Base-by-base conservation (phyloP, 2,329 filamentous ascomycete species). In the Thermothelomyces thermophilus region DNA sequence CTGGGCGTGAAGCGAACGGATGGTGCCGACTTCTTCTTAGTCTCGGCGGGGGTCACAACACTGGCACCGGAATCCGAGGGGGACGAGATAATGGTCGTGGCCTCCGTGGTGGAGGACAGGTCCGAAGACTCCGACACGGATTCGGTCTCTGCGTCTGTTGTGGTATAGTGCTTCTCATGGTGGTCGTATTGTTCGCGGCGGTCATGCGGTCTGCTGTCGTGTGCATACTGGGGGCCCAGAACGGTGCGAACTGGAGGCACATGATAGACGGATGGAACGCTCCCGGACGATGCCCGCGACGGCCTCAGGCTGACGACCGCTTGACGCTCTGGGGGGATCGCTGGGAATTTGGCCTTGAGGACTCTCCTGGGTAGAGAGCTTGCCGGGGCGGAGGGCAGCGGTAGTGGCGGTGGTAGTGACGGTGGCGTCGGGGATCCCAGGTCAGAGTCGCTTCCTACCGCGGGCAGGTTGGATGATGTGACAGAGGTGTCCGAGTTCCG, bases 21-120 rank as follows among this genome's bases (percentile, higher is more conserved):
- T 7, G 54, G 58, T 1, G 58, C 31, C n/a, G 58, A 56, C 50
- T 48, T 56, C 35, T 52, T 43, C 42, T 46, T 52, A 13, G 52
- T 50, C 42, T 56, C 57, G 39, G 58, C 59, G 8, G 54, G 56
- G 3, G 59, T 60, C 34, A 58, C 57, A 42, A 60, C 58, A 30
- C 54, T 60, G 30, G 50, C 56, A 9, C 50, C 45, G 28, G 53
- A 54, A 16, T 58, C 58, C 1, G 57, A 56, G 30, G 52, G 24
- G 13, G 50, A 63, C 7, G 67, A 69, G 50, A 61, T 58, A 33
- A 69, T 64, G 20, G 65, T 69, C 6, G 68, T 69, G 28, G 67
- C 67, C 42, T 69, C 60, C 3, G 68, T 70, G 54, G 63, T 69
- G 42, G 63, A 54, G 6, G 67, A 69, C 30, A 69, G 61, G 20